Base-by-base conservation (phyloP, 1,284 basidiomycete species). In the Rhodotorula sp. region DNA sequence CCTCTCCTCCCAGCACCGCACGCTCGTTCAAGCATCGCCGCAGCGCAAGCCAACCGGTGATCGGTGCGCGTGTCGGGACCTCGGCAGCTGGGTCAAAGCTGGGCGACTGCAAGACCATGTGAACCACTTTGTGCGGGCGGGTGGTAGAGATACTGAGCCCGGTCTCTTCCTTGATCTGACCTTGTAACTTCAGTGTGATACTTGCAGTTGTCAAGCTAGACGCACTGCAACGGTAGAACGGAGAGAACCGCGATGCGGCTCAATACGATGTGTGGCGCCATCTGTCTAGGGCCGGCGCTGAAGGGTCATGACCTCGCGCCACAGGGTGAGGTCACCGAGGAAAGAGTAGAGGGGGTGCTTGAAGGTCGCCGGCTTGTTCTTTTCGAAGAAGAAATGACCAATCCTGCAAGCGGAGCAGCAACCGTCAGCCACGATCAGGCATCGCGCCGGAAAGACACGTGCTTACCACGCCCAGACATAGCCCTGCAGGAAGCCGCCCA, bases 361-460 rank as follows among this genome's bases (percentile, higher is more conserved):
- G 69, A 71, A 71, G n/a, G 69, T 71, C 1, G 69, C 69, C 22
- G 69, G 69, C 53, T 62, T 67, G 69, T 71, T 71, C 24, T 44
- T 33, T 44, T 71, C 69, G 55, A 65, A 71, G 66, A 71, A 71
- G 42, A 71, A 71, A 51, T 71, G 69, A 12, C 69, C 69, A 17
- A 71, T 33, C 69, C 65, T 67, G 60, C 44, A 15, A 46, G 6
- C 6, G 14, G 24, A 0, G 37, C 0, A 37, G 4, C 0, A 22
- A 1, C 15, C 1, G 26, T 12, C 33, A 8, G n/a, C 7, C 14
- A 22, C 18, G n/a, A 42, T 42, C 37, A 42, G 15, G 15, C n/a
- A 45, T n/a, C 26, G 54, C 17, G 18, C 24, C 15, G 18, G 15
- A 49, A 12, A 26, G 8, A 10, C 5, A 10, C 30, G 10, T 7